A percentile compares a stretch with the other conserved stretches of the same genome.
Evolutionary conservation across 257 asterid genomes (phyloP).

Genomic region (Galeopsis tetrahit): DNA sequence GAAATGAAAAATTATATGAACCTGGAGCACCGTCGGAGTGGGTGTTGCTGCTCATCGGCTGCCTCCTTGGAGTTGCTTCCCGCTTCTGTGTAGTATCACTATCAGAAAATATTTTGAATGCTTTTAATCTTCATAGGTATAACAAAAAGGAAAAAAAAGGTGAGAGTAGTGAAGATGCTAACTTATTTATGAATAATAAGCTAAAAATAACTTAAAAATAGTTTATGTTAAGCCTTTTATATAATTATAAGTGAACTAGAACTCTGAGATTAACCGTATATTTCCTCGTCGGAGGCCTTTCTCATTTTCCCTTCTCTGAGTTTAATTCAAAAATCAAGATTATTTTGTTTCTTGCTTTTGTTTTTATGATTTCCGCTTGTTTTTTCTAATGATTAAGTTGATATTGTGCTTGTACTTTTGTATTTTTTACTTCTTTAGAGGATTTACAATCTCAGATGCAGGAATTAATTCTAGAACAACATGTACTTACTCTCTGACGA

Average conservation of each 20-base stretch:
- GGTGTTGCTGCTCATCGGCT: too few relatives aligned
- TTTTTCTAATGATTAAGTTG: neutral
- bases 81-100: neutral
- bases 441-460: conserved; percentile 82
- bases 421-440: conserved; percentile 39
- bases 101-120: neutral
- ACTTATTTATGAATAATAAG: too few relatives aligned
- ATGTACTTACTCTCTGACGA: conserved; percentile 46
- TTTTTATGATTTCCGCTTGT: neutral
- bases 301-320: neutral
- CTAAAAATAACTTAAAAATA: neutral
- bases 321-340: neutral
- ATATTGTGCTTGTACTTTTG: conserved; percentile 1
- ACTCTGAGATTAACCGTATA: conserved; percentile 9
- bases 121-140: neutral
- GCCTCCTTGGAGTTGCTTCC: too few relatives aligned
- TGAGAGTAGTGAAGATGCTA: neutral
- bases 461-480: conserved; percentile 87
- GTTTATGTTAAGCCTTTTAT: neutral
- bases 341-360: neutral
- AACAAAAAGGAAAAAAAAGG: neutral
- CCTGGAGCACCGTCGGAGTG: too few relatives aligned
- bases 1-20: too few relatives aligned
- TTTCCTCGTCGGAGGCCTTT: neutral
- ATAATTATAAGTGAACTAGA: neutral